Conservation (phyloP, 257 asterid genomes). For the Penstemon davidsonii region DNA sequence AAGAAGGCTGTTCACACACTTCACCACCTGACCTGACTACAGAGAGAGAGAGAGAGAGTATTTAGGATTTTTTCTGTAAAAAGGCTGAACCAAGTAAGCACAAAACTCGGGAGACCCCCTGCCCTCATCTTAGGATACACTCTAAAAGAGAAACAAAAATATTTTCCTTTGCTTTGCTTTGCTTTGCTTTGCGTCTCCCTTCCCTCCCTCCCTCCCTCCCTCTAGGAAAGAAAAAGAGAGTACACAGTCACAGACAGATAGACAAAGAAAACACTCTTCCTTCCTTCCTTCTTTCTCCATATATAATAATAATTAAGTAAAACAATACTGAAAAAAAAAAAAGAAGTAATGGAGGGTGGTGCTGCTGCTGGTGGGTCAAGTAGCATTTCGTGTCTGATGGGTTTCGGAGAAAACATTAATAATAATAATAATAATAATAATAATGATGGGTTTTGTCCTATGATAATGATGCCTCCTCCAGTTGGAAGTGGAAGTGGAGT, state of each 20-base stretch:
- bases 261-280: background rate
- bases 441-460: constrained; percentile 47
- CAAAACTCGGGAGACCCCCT: constrained; percentile 86
- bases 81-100: constrained; percentile 76
- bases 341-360: constrained; percentile 40
- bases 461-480: constrained; percentile 58
- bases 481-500: constrained; percentile 24
- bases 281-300: too few relatives aligned
- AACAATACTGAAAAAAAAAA: background rate
- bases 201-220: too few relatives aligned
- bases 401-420: constrained; percentile 48
- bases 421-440: constrained; percentile 19
- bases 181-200: too few relatives aligned
- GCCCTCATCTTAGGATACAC: constrained; percentile 23
- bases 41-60: background rate
- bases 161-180: too few relatives aligned
- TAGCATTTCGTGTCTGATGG: constrained; percentile 47
- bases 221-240: background rate
- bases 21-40: constrained; percentile 30
- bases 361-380: constrained; percentile 31
- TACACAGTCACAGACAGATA: constrained; percentile 7
- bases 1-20: too few relatives aligned
- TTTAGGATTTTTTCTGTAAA: constrained; percentile 63
- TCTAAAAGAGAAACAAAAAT: constrained; percentile 22
- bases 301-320: background rate